Evolutionary conservation across 768 basidiomycete genomes (phyloP).

Genomic region (Wakefieldia striispora): DNA sequence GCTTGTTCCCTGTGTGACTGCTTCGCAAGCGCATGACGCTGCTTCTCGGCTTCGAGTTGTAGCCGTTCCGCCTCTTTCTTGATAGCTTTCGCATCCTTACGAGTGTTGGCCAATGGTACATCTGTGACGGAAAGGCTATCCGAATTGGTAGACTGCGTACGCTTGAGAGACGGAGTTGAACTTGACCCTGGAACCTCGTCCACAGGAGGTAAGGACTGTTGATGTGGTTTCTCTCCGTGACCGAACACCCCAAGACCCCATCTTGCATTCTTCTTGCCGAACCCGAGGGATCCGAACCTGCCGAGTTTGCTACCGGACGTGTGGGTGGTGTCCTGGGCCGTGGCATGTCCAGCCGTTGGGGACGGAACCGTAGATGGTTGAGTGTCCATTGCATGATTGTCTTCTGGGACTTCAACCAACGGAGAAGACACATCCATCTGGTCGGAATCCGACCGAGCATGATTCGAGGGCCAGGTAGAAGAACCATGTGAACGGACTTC

Average conservation of each 20-base stretch:
- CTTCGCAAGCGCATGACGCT: conserved; percentile 72
- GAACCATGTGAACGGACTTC: conserved; percentile 27
- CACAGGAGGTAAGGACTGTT: conserved; percentile 61
- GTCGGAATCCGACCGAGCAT: conserved; percentile 31
- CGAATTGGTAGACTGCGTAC: conserved; percentile 74
- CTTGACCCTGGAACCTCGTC: conserved; percentile 62
- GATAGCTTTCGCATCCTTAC: conserved; percentile 65
- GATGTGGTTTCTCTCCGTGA: conserved; percentile 63
- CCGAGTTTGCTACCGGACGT: conserved; percentile 51
- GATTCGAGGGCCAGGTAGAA: conserved; percentile 28
- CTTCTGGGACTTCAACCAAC: conserved; percentile 44
- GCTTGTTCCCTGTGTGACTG: conserved; percentile 83
- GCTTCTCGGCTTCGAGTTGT: conserved; percentile 79
- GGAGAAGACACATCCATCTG: conserved; percentile 60
- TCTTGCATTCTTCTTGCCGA: conserved; percentile 68
- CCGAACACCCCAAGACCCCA: conserved; percentile 74
- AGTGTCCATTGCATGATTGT: conserved; percentile 45
- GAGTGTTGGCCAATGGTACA: conserved; percentile 39
- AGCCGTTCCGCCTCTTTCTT: conserved; percentile 82
- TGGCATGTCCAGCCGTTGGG: conserved; percentile 34
- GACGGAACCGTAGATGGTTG: conserved; percentile 49
- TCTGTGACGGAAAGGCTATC: conserved; percentile 63
- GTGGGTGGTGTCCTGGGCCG: conserved; percentile 38
- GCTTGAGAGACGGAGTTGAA: conserved; percentile 69
- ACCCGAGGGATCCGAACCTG: conserved; percentile 56